Evolutionary conservation across 1,139 yeast genomes (phyloP), one percentile per base, ranked within the genome.

Genomic region (Pichiaceae sp.): DNA sequence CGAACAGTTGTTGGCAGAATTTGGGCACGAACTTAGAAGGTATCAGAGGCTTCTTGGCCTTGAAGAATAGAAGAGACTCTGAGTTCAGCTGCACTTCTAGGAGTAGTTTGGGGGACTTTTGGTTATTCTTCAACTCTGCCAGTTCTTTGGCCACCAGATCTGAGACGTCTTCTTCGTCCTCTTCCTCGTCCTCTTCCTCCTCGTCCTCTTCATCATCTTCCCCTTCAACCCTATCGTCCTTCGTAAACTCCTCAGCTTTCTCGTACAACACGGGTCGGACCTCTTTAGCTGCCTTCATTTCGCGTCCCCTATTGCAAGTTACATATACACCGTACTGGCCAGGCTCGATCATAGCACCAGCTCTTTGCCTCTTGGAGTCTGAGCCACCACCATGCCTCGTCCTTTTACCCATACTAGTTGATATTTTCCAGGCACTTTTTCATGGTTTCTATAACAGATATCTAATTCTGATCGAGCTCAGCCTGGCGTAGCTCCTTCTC

Each of bases 61-160:
- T 82, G 48, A 87, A 75, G 56, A 91, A 91, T 2, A 87, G 71
- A 33, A 81, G 68, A 60, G 98, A 91, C 56, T 86, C 96, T 53
- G 93, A 81, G 19, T 78, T 83, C 33, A 87, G 57, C 14, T 79
- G 83, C 28, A 86, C 68, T 18, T 84, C 79, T 32, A 87, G 63
- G 12, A 76, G 58, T 23, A 70, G 72, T 38, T 68, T 66, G 11
- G 24, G 24, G 7, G 7, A 7, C 23, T 59, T 60, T 26, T 53
- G 64, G 37, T 57, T 48, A 40, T 60, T 26, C 20, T 42, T 42
- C 27, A 46, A 9, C 6, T 37, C 46, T 9, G 39, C 38, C 9
- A 89, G 59, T 51, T 87, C 96, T 36, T 64, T 69, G 42, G 78
- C 69, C 41, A 87, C 75, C 33, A 80, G 78, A 11, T 82, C 95